phyloP scores from a whole-genome alignment of 352 stramenopile genomes.

The Globisporangium barbulae region DNA sequence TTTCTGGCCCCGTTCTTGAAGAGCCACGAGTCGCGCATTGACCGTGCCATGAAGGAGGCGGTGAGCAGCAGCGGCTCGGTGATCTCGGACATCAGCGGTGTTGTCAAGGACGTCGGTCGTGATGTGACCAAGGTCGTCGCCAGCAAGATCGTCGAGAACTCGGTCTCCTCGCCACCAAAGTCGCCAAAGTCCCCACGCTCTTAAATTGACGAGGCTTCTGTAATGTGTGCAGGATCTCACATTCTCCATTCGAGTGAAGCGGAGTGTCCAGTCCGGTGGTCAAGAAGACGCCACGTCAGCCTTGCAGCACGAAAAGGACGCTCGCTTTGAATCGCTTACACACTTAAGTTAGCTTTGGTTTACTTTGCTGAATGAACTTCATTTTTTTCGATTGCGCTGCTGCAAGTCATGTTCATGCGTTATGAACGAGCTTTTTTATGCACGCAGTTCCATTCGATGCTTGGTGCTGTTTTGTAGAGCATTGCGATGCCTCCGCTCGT shows the following conservation, averaged over 20 bases:
- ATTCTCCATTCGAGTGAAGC: conserved; percentile 3
- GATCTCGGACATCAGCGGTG: conserved; percentile 73
- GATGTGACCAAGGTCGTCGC: conserved; percentile 77
- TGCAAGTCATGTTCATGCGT: neutral
- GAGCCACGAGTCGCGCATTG: conserved; percentile 77
- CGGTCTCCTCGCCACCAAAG: conserved; percentile 27
- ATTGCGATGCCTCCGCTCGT: neutral
- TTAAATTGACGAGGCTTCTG: conserved; percentile 11
- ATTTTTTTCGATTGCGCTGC: conserved; percentile 11
- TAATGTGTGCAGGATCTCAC: conserved; percentile 10
- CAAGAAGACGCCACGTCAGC: neutral
- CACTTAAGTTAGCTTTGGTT: conserved; percentile 45
- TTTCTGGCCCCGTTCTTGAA: conserved; percentile 90
- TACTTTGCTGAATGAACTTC: conserved; percentile 36
- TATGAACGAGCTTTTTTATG: conserved; percentile 2
- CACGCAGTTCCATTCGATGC: conserved; percentile 3
- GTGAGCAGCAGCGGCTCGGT: conserved; percentile 69
- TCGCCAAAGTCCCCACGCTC: conserved; percentile 15
- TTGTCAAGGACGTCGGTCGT: conserved; percentile 71
- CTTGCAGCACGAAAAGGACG: neutral
- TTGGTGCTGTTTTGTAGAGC: neutral
- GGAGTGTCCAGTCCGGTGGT: neutral
- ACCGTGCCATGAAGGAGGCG: conserved; percentile 83
- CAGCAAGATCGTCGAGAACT: conserved; percentile 69
- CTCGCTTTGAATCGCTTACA: conserved; percentile 7